phyloP scores from a whole-genome alignment of 75 land plant genomes.

The Sequoiadendron giganteum region DNA sequence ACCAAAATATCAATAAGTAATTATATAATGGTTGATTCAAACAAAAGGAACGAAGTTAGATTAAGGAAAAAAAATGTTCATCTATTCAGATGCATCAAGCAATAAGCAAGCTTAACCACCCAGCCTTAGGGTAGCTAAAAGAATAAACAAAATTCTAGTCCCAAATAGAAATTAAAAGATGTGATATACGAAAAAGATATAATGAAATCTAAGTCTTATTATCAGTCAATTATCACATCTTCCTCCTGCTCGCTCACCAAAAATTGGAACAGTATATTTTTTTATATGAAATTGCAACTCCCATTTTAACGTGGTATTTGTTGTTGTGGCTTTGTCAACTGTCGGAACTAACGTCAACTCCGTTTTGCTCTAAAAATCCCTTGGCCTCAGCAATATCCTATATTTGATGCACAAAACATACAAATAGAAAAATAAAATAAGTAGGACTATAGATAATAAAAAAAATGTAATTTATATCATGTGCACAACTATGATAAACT shows the following conservation, averaged over 20 bases:
- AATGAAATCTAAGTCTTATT: background rate
- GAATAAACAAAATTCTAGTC: background rate
- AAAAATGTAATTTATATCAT: background rate
- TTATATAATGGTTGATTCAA: background rate
- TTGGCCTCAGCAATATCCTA: slow-evolving; percentile 88
- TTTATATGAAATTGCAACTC: background rate
- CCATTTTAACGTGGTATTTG: background rate
- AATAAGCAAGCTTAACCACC: background rate
- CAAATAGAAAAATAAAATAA: background rate
- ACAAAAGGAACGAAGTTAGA: background rate
- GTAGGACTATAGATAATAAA: background rate
- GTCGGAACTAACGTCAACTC: slow-evolving; percentile 59
- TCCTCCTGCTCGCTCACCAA: background rate
- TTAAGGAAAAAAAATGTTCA: background rate
- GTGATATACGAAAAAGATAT: background rate
- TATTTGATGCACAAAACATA: background rate
- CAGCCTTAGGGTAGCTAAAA: background rate
- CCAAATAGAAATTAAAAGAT: background rate
- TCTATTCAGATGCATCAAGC: background rate
- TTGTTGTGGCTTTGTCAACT: background rate
- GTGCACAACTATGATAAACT: background rate
- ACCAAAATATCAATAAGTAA: background rate
- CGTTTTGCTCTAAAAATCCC: slow-evolving; percentile 50
- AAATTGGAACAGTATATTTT: background rate
- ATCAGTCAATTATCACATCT: background rate